phyloP scores from a whole-genome alignment of 306 rosid species.

The Quercus bicolor region DNA sequence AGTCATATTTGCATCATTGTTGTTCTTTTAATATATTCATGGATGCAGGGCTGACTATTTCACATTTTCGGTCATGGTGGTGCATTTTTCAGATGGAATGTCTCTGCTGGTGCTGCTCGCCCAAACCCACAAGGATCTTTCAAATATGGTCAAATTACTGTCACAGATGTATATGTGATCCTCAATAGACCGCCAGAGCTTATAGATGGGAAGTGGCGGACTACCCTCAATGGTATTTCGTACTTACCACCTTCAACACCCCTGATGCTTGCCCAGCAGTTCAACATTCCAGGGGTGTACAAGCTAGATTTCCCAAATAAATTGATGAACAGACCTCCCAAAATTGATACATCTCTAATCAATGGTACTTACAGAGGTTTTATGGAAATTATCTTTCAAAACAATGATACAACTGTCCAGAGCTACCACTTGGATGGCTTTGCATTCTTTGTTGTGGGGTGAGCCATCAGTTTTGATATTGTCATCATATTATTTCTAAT shows the following conservation, averaged over 20 bases:
- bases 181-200: slow-evolving; percentile 71
- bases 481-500: not conserved
- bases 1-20: not conserved
- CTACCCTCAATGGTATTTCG: slow-evolving; percentile 80
- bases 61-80: slow-evolving; percentile 13
- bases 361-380: slow-evolving; percentile 72
- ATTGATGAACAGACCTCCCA: slow-evolving; percentile 65
- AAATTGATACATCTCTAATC: slow-evolving; percentile 70
- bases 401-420: slow-evolving; percentile 74
- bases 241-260: slow-evolving; percentile 83
- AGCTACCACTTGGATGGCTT: slow-evolving; percentile 85
- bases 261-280: slow-evolving; percentile 64
- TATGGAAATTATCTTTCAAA: slow-evolving; percentile 84
- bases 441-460: slow-evolving; percentile 85
- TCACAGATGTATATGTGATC: slow-evolving; percentile 65
- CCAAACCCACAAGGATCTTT: slow-evolving; percentile 92
- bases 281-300: slow-evolving; percentile 67
- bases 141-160: slow-evolving; percentile 65
- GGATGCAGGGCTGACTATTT: slow-evolving; percentile 10
- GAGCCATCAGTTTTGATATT: slow-evolving; percentile 34
- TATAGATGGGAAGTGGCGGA: slow-evolving; percentile 70
- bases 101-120: slow-evolving; percentile 85
- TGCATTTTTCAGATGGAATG: slow-evolving; percentile 56
- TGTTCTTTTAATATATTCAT: not conserved
- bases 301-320: slow-evolving; percentile 79